Conservation (phyloP, 2,329 filamentous ascomycete genomes). For the Clathrospora elynae region DNA sequence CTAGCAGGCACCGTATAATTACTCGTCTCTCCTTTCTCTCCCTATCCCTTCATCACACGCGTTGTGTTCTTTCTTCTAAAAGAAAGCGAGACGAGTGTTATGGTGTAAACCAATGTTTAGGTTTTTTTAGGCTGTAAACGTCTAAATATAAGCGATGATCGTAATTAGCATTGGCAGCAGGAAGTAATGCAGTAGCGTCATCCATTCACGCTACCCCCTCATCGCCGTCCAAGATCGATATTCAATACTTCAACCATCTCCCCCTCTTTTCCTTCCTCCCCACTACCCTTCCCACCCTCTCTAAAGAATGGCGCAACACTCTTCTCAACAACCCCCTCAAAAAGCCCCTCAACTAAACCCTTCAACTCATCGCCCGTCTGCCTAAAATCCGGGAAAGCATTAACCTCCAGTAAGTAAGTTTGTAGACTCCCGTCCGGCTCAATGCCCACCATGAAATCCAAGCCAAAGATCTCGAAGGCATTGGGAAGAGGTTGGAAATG, state of each 20-base stretch:
- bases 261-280: conserved; percentile 17
- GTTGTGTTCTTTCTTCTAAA: too few relatives aligned
- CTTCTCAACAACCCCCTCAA: conserved; percentile 71
- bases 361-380: conserved; percentile 82
- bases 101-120: too few relatives aligned
- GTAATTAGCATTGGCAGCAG: too few relatives aligned
- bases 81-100: too few relatives aligned
- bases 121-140: too few relatives aligned
- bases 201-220: too few relatives aligned
- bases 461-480: conserved; percentile 87
- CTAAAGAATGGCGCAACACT: conserved; percentile 73
- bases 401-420: conserved; percentile 85
- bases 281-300: conserved; percentile 16
- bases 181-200: too few relatives aligned
- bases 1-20: too few relatives aligned
- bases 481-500: conserved; percentile 91
- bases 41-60: too few relatives aligned
- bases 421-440: conserved; percentile 53
- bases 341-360: conserved; percentile 74
- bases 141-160: too few relatives aligned
- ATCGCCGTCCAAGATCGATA: conserved; percentile 53
- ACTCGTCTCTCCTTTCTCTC: too few relatives aligned
- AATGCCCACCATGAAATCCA: conserved; percentile 78
- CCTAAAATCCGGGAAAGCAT: conserved; percentile 94
- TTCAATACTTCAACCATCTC: conserved; percentile 52